Percentiles rank a stretch among this genome's conserved stretches.
These are phyloP conservation scores for Lanmaoa pseudosensibilis DNA, from an alignment of 768 basidiomycete species.

Conservation along the genomic window DNA sequence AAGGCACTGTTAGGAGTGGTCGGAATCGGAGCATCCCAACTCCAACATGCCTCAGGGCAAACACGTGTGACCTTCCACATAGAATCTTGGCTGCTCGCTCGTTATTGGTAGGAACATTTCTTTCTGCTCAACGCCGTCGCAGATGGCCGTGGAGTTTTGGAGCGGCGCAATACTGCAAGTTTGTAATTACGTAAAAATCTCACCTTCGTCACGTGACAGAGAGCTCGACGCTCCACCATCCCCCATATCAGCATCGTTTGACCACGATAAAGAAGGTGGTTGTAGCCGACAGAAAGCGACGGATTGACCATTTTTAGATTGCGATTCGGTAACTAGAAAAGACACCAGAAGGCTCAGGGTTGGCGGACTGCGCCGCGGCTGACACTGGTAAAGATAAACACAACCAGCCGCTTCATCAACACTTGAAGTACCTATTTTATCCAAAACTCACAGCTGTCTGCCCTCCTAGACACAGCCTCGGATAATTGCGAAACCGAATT, in stretches of 20 bases:
- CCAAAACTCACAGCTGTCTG: constrained; percentile 1
- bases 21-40: neutral
- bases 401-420: neutral
- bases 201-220: too few species aligned
- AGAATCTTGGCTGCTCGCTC: too few species aligned
- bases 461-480: constrained; percentile 1
- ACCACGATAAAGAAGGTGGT: neutral
- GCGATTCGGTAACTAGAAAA: neutral
- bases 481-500: neutral
- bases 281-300: neutral
- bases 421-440: neutral
- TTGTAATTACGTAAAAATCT: too few species aligned
- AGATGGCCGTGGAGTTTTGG: constrained; percentile 20
- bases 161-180: too few species aligned
- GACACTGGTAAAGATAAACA: constrained; percentile 16
- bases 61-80: constrained; percentile 16
- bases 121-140: neutral
- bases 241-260: too few species aligned
- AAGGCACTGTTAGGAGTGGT: constrained; percentile 14
- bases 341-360: neutral
- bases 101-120: too few species aligned
- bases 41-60: constrained; percentile 16
- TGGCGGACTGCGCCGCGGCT: neutral
- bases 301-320: too few species aligned
- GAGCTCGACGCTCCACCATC: too few species aligned